Conservation (phyloP, 1,139 yeast genomes). For the Pneumocystis wakefieldiae region DNA sequence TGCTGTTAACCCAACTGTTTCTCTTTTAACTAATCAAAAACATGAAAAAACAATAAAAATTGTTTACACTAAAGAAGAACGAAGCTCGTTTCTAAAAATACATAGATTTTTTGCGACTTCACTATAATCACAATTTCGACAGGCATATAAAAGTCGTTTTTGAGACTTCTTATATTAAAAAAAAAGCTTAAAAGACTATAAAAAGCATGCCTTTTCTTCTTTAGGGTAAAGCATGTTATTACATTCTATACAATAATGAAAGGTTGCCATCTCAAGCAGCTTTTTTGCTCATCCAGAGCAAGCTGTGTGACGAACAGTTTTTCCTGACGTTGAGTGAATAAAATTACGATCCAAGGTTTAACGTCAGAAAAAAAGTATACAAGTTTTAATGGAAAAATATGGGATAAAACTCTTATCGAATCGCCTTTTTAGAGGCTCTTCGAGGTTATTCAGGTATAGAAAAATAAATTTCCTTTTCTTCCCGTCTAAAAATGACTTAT, state of each 20-base stretch:
- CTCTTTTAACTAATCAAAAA: conserved; percentile 23
- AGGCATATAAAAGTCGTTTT: conserved; percentile 64
- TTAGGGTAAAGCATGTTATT: conserved; percentile 98
- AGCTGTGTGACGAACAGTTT: not conserved
- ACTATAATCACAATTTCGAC: conserved; percentile 89
- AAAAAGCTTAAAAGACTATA: not conserved
- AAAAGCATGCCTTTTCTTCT: conserved; percentile 50
- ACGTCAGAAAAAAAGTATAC: not conserved
- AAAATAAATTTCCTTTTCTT: not conserved
- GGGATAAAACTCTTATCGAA: not conserved
- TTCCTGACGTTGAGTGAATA: not conserved
- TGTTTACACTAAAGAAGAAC: conserved; percentile 47
- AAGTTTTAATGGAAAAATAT: not conserved
- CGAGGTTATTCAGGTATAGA: not conserved
- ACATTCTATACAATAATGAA: conserved; percentile 22
- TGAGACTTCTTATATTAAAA: conserved; percentile 14
- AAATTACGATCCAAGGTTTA: not conserved
- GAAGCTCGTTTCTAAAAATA: conserved; percentile 85
- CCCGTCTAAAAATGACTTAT: not conserved
- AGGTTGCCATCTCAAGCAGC: conserved; percentile 4
- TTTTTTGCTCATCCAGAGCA: not conserved
- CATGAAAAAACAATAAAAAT: not conserved
- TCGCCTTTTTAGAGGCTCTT: not conserved
- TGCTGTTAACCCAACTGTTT: conserved; percentile 94
- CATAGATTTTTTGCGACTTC: conserved; percentile 81